Conservation (phyloP, 805 yeast genomes). For the Myxozyma neotropica region DNA sequence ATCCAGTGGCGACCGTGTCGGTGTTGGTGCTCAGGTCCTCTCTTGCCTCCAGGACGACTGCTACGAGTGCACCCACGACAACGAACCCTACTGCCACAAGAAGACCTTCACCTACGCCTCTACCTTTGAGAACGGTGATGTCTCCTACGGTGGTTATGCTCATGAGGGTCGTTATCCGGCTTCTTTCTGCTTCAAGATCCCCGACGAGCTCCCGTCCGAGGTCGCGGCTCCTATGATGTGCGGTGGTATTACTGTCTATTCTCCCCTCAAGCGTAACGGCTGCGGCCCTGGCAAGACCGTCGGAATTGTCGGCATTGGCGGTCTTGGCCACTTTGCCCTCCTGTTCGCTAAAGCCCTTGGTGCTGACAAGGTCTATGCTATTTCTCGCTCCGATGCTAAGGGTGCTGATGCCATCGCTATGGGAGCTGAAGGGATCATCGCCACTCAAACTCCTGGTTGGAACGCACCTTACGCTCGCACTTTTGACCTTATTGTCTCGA, state of each 20-base stretch:
- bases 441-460: conserved; percentile 51
- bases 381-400: conserved; percentile 56
- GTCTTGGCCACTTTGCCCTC: conserved; percentile 67
- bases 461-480: conserved; percentile 38
- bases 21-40: conserved; percentile 71
- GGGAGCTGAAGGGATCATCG: conserved; percentile 59
- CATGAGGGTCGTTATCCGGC: conserved; percentile 61
- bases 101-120: conserved; percentile 55
- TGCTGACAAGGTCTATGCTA: conserved; percentile 57
- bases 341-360: conserved; percentile 64
- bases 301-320: conserved; percentile 67
- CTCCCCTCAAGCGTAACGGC: conserved; percentile 58
- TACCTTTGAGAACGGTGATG: conserved; percentile 30
- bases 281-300: conserved; percentile 56
- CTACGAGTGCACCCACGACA: conserved; percentile 55
- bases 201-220: conserved; percentile 54
- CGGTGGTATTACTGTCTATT: conserved; percentile 74
- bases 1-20: conserved; percentile 67
- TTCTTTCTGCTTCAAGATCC: conserved; percentile 64
- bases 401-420: conserved; percentile 54
- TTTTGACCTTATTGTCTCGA: conserved; percentile 57
- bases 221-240: conserved; percentile 74
- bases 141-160: conserved; percentile 62
- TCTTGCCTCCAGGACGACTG: conserved; percentile 60
- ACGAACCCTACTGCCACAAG: conserved; percentile 59